These are phyloP conservation scores for Penicillium argentinense DNA, from an alignment of 495 filamentous ascomycete species.

Conservation along the genomic window DNA sequence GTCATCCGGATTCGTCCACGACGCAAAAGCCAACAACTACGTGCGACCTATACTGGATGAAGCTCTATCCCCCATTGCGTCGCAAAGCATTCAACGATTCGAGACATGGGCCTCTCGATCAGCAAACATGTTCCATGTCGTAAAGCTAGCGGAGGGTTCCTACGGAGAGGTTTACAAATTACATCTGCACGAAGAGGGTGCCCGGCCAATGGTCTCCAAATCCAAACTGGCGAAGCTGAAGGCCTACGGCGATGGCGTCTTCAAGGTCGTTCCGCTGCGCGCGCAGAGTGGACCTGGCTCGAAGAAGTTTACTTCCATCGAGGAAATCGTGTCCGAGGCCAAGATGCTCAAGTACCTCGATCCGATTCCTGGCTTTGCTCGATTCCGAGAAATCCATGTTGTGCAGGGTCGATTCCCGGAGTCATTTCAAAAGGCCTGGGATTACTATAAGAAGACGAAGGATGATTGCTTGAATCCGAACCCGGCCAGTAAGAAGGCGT, in stretches of 20 bases:
- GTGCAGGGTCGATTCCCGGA: conserved; percentile 67
- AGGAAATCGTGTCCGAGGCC: conserved; percentile 64
- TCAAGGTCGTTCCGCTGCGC: conserved; percentile 52
- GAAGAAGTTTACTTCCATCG: conserved; percentile 48
- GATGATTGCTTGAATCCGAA: conserved; percentile 65
- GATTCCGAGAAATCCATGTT: conserved; percentile 77
- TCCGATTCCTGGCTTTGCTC: conserved; percentile 83
- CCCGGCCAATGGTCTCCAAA: conserved; percentile 39
- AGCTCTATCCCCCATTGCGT: conserved; percentile 36
- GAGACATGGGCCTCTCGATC: conserved; percentile 42
- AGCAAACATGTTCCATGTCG: conserved; percentile 42
- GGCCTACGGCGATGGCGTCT: conserved; percentile 46
- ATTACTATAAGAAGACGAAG: conserved; percentile 57
- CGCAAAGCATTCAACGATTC: conserved; percentile 44
- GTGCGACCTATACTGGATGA: conserved; percentile 41
- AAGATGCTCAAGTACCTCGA: conserved; percentile 74
- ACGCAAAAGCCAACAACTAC: conserved; percentile 39
- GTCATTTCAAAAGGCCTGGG: conserved; percentile 65
- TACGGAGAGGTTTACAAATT: conserved; percentile 55
- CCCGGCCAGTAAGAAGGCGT: conserved; percentile 56
- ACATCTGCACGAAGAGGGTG: conserved; percentile 37
- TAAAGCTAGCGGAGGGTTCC: conserved; percentile 52
- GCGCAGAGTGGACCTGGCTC: conserved; percentile 45
- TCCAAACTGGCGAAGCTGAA: conserved; percentile 39
- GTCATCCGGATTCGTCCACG: conserved; percentile 39